Evolutionary conservation across 768 basidiomycete species (phyloP).

Genomic region (Tremella fuciformis): DNA sequence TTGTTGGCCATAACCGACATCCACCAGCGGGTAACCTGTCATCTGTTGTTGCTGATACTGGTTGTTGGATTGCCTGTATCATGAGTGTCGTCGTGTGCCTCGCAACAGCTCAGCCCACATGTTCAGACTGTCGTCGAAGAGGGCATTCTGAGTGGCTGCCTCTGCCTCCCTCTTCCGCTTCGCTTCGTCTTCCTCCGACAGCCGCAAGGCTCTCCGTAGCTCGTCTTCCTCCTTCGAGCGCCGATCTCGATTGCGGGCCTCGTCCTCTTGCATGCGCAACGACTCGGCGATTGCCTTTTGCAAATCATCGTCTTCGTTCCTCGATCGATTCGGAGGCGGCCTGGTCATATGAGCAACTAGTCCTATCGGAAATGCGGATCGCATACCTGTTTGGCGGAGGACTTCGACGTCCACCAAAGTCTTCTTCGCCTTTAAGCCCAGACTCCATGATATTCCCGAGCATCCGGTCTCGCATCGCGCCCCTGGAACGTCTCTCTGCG

Average conservation of each 20-base stretch:
- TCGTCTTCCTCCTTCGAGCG: slow-evolving; percentile 74
- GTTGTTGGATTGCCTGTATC: slow-evolving; percentile 14
- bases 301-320: slow-evolving; percentile 75
- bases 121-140: slow-evolving; percentile 86
- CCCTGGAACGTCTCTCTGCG: slow-evolving; percentile 68
- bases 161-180: slow-evolving; percentile 68
- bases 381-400: slow-evolving; percentile 6
- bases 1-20: slow-evolving; percentile 55
- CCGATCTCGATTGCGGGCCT: slow-evolving; percentile 54
- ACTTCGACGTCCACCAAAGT: slow-evolving; percentile 40
- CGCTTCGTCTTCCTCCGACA: slow-evolving; percentile 88
- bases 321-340: slow-evolving; percentile 23
- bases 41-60: slow-evolving; percentile 53
- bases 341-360: slow-evolving; percentile 14
- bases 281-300: slow-evolving; percentile 83
- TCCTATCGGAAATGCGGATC: too few relatives aligned
- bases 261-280: slow-evolving; percentile 72
- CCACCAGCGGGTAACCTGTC: slow-evolving; percentile 46
- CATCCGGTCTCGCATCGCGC: slow-evolving; percentile 94
- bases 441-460: slow-evolving; percentile 59
- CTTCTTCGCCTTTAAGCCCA: slow-evolving; percentile 52
- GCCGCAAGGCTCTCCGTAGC: slow-evolving; percentile 70
- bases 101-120: slow-evolving; percentile 58
- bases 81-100: neutral
- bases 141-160: slow-evolving; percentile 65